Evolutionary conservation across 2,329 filamentous ascomycete species (phyloP), one percentile per base, ranked within the genome.

Genomic region (Penicillium sp.): DNA sequence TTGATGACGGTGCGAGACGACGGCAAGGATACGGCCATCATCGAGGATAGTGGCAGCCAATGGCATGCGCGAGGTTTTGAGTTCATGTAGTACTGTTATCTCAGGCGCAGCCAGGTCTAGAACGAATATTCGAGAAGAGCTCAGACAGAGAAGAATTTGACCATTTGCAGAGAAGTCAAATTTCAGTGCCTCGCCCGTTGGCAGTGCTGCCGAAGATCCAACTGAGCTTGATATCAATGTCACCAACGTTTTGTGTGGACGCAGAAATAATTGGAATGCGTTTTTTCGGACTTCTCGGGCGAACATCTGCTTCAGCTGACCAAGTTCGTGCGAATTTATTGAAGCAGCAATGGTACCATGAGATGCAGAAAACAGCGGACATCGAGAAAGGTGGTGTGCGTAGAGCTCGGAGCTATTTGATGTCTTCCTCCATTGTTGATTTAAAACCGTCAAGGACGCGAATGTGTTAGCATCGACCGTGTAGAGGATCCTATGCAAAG

Each of bases 221-320:
- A 90, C 90, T 5, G 89, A 91, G 50, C 87, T 90, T 38, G 90
- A 94, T 12, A 95, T 85, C 52, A 96, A 79, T 67, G 88, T 92
- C 65, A 96, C 82, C 46, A 89, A 78, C 5, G 87, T 92, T 65
- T 83, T 80, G 58, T 74, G 81, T 3, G 90, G 89, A 18, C 87
- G 83, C 52, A 91, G 70, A 68, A 90, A 92, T 35, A 86, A 84
- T 63, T 90, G 85, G 68, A 92, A 93, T 49, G 91, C 78, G 72
- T 90, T 90, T 57, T 88, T 83, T 71, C 90, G 89, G 62, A 88
- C 82, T 67, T 92, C 86, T 50, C 79, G 79, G 8, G 83, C 80
- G 66, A 94, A 92, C 24, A 83, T 77, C 20, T 78, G 79, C 56
- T 89, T 87, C 30, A 93, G 76, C 20, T 71, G 73, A 46, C 81